Evolutionary conservation across 1,284 basidiomycete species (phyloP).

Genomic region (Puccinia horiana): DNA sequence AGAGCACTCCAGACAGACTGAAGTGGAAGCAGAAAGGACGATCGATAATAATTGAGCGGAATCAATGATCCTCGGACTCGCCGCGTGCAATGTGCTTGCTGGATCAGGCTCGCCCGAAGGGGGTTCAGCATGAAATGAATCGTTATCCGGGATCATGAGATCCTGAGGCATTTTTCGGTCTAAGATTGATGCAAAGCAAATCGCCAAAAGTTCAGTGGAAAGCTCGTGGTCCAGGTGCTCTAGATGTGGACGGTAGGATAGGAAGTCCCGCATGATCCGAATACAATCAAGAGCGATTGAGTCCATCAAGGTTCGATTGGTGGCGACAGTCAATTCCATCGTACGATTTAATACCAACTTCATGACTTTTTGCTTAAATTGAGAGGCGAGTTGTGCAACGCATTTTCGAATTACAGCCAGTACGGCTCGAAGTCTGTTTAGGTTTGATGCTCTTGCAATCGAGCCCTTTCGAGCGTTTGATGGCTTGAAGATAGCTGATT

Average conservation of each 20-base stretch:
- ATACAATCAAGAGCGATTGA: conserved; percentile 36
- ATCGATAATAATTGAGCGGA: conserved; percentile 35
- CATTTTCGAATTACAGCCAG: conserved; percentile 43
- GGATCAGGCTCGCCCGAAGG: not conserved
- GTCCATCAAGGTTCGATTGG: conserved; percentile 24
- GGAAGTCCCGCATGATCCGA: conserved; percentile 46
- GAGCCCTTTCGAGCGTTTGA: conserved; percentile 34
- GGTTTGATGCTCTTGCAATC: not conserved
- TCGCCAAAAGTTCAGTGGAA: conserved; percentile 26
- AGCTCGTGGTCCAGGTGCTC: conserved; percentile 16
- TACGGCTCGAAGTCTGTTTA: conserved; percentile 22
- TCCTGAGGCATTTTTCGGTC: conserved; percentile 36
- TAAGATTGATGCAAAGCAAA: conserved; percentile 47
- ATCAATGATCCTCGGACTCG: conserved; percentile 34
- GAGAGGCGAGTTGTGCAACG: conserved; percentile 21
- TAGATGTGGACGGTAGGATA: conserved; percentile 31
- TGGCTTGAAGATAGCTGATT: conserved; percentile 19
- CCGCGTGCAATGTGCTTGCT: not conserved
- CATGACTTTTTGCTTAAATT: conserved; percentile 34
- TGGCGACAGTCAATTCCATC: conserved; percentile 20
- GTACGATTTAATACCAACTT: conserved; percentile 41
- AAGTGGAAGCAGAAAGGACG: conserved; percentile 21
- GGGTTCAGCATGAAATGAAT: conserved; percentile 19
- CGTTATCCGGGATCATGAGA: conserved; percentile 13
- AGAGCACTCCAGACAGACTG: conserved; percentile 29